Conservation (phyloP, 73 alveolate genomes). For the Symbiodinium natans region DNA sequence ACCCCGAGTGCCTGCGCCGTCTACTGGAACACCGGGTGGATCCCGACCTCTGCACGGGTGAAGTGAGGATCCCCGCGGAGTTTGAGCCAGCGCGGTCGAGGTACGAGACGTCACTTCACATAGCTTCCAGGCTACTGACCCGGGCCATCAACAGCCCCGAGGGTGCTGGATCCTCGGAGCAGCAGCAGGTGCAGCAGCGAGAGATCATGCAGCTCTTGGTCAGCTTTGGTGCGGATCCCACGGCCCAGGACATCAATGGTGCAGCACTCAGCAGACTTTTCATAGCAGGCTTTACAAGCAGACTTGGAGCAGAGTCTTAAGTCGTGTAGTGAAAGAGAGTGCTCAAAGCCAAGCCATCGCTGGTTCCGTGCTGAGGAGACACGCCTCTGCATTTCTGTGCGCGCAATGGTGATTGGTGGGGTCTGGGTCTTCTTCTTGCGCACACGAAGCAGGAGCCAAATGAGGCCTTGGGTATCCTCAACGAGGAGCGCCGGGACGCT, state of each 20-base stretch:
- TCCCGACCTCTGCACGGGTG: slow-evolving; percentile 76
- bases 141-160: slow-evolving; percentile 88
- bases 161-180: slow-evolving; percentile 84
- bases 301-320: no score
- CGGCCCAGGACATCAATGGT: slow-evolving; percentile 74
- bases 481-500: background rate
- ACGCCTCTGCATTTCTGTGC: slow-evolving; percentile 83
- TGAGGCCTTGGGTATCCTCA: background rate
- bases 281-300: no score
- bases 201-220: slow-evolving; percentile 64
- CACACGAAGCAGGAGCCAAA: background rate
- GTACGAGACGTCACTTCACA: slow-evolving; percentile 55
- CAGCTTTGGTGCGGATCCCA: slow-evolving; percentile 47
- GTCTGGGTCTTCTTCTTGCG: slow-evolving; percentile 25
- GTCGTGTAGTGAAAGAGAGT: background rate
- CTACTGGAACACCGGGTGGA: slow-evolving; percentile 54
- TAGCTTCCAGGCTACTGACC: slow-evolving; percentile 63
- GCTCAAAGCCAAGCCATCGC: background rate
- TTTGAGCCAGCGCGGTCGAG: slow-evolving; percentile 66
- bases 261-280: background rate
- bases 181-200: slow-evolving; percentile 82
- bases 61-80: slow-evolving; percentile 76
- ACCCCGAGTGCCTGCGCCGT: slow-evolving; percentile 68
- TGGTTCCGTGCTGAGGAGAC: slow-evolving; percentile 30
- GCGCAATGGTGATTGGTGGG: slow-evolving; percentile 77